A percentile compares a stretch with the other conserved stretches of the same genome.
phyloP scores from a whole-genome alignment of 139 green algal species.

The Tetraselmis chui region DNA sequence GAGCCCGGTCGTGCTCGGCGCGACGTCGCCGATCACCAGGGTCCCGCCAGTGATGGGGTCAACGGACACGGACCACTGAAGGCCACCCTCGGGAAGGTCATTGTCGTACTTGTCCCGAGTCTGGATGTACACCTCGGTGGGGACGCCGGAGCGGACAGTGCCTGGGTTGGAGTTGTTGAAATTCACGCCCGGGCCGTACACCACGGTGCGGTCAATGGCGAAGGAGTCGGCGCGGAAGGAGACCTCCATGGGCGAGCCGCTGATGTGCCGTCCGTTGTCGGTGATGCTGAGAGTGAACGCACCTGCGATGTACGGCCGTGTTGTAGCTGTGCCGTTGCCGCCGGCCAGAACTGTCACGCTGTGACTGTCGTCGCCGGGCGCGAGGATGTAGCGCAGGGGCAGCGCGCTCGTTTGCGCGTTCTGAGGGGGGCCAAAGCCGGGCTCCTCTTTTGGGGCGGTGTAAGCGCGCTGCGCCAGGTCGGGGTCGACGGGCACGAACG shows the following conservation, averaged over 20 bases:
- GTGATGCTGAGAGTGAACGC: constrained; percentile 3
- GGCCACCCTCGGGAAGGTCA: not conserved
- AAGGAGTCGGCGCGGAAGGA: not conserved
- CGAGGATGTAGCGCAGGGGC: not conserved
- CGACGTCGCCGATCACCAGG: not conserved
- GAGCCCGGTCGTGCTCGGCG: not conserved
- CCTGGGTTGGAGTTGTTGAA: constrained; percentile 11
- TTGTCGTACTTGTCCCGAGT: constrained; percentile 8
- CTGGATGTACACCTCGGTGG: constrained; percentile 2
- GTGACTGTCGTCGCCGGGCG: not conserved
- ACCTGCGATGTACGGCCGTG: not conserved
- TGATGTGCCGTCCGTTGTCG: not conserved
- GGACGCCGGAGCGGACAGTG: constrained; percentile 1
- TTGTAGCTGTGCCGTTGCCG: not conserved
- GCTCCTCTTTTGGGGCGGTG: not conserved
- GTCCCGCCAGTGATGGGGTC: not conserved
- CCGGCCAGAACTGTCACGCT: not conserved
- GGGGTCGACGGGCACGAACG: not conserved
- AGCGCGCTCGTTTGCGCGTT: not conserved
- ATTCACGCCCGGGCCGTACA: constrained; percentile 4
- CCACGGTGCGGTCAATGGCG: not conserved
- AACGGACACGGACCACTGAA: not conserved
- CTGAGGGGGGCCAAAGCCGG: too few relatives aligned
- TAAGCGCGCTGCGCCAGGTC: not conserved
- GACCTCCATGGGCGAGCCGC: constrained; percentile 1